Evolutionary conservation across 2,329 filamentous ascomycete species (phyloP).

Genomic region (Plenodomus tracheiphilus): DNA sequence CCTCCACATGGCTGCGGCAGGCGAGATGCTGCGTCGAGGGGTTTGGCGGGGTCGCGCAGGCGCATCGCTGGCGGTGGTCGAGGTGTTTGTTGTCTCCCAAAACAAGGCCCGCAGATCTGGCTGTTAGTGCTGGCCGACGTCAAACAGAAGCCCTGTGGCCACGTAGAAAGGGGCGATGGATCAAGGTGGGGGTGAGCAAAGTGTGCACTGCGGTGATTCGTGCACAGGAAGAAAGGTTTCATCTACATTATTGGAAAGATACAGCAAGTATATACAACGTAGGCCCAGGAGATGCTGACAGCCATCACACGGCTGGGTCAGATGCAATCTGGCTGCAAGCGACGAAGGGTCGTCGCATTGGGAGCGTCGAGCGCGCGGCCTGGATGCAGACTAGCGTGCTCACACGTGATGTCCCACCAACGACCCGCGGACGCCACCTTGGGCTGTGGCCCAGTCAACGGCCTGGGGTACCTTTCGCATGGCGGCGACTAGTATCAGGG

Average conservation of each 20-base stretch:
- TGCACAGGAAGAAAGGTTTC: slow-evolving; percentile 2
- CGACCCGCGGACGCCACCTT: too few species aligned
- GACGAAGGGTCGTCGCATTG: slow-evolving; percentile 1
- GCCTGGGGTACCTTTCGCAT: too few species aligned
- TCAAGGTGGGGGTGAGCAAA: slow-evolving; percentile 4
- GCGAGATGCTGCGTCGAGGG: slow-evolving; percentile 17
- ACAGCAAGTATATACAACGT: slow-evolving; percentile 2
- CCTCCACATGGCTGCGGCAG: slow-evolving; percentile 74
- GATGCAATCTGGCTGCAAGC: slow-evolving; percentile 25
- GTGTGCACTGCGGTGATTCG: slow-evolving; percentile 10
- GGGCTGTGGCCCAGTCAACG: too few species aligned
- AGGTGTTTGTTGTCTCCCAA: slow-evolving; percentile 13
- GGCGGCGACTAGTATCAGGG: too few species aligned
- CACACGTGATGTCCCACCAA: not conserved
- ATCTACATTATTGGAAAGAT: slow-evolving; percentile 16
- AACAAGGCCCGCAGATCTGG: slow-evolving; percentile 22
- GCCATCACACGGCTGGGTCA: slow-evolving; percentile 26
- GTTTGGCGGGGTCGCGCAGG: slow-evolving; percentile 23
- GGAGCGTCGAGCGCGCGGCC: slow-evolving; percentile 19
- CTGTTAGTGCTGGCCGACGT: slow-evolving; percentile 26
- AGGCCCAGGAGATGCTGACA: slow-evolving; percentile 8
- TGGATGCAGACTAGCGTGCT: slow-evolving; percentile 4
- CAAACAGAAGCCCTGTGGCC: slow-evolving; percentile 20
- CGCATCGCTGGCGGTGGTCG: slow-evolving; percentile 34
- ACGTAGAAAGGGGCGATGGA: slow-evolving; percentile 26